Evolutionary conservation across 176 grass and related monocot species (phyloP).

Genomic region (Carex kokanica): DNA sequence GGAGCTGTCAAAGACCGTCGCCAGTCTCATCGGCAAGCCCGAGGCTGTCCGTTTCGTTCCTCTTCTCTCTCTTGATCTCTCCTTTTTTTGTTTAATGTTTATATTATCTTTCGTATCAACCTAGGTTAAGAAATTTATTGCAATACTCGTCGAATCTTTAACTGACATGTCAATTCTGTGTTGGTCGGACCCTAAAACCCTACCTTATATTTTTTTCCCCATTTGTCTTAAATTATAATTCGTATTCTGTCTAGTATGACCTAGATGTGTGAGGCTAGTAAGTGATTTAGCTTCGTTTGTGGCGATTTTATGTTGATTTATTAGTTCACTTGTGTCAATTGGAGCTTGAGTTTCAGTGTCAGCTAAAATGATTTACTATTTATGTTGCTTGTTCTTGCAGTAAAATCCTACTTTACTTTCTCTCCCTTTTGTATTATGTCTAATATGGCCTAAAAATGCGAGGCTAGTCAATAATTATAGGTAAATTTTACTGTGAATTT

Average conservation of each 20-base stretch:
- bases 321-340: not conserved
- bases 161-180: not conserved
- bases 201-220: not conserved
- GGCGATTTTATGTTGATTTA: not conserved
- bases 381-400: not conserved
- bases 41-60: conserved; percentile 47
- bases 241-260: not conserved
- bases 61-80: not conserved
- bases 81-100: not conserved
- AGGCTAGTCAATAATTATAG: not conserved
- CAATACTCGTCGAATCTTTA: not conserved
- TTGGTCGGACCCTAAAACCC: not conserved
- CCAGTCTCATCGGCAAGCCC: conserved; percentile 87
- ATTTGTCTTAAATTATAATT: not conserved
- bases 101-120: not conserved
- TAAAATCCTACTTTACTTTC: not conserved
- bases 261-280: not conserved
- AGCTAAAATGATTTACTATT: not conserved
- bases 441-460: not conserved
- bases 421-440: not conserved
- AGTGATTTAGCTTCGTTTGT: not conserved
- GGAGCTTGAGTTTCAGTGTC: not conserved
- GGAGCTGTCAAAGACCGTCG: conserved; percentile 62
- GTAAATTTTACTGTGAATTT: not conserved
- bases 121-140: not conserved